Evolutionary conservation across 345 rosid genomes (phyloP).

Genomic region (Salix exigua): DNA sequence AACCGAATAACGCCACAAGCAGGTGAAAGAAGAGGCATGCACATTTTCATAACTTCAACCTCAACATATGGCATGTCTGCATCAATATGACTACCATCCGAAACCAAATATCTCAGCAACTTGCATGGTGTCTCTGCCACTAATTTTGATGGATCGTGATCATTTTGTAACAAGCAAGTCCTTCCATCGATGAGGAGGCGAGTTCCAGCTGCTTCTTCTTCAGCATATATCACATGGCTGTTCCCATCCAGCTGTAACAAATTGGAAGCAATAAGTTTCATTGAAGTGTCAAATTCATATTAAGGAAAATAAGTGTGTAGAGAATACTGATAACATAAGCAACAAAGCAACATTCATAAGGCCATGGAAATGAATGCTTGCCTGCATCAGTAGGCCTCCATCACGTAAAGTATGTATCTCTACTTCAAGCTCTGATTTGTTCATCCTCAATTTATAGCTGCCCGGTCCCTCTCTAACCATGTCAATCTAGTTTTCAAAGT

Average conservation of each 20-base stretch:
- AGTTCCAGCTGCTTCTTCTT: slow-evolving; percentile 99
- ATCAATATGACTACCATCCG: slow-evolving; percentile 86
- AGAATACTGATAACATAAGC: neutral
- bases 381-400: slow-evolving; percentile 99
- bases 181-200: slow-evolving; percentile 99
- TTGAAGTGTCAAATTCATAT: neutral
- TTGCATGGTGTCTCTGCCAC: slow-evolving; percentile 99
- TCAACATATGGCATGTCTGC: slow-evolving; percentile 94
- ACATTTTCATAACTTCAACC: slow-evolving; percentile 99
- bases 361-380: slow-evolving; percentile 31
- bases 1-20: slow-evolving; percentile 85
- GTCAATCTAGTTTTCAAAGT: slow-evolving; percentile 55
- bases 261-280: neutral
- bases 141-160: slow-evolving; percentile 97
- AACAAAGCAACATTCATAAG: neutral
- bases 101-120: slow-evolving; percentile 82
- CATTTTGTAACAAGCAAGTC: slow-evolving; percentile 98
- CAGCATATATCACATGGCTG: slow-evolving; percentile 98
- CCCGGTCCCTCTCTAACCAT: slow-evolving; percentile 94
- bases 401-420: slow-evolving; percentile 98
- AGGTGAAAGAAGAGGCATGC: slow-evolving; percentile 99
- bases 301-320: no score
- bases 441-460: slow-evolving; percentile 87
- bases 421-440: slow-evolving; percentile 81
- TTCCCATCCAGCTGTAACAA: slow-evolving; percentile 85